These are phyloP conservation scores for Chalaropsis thielavioides DNA, from an alignment of 2,329 filamentous ascomycete species.

Conservation along the genomic window DNA sequence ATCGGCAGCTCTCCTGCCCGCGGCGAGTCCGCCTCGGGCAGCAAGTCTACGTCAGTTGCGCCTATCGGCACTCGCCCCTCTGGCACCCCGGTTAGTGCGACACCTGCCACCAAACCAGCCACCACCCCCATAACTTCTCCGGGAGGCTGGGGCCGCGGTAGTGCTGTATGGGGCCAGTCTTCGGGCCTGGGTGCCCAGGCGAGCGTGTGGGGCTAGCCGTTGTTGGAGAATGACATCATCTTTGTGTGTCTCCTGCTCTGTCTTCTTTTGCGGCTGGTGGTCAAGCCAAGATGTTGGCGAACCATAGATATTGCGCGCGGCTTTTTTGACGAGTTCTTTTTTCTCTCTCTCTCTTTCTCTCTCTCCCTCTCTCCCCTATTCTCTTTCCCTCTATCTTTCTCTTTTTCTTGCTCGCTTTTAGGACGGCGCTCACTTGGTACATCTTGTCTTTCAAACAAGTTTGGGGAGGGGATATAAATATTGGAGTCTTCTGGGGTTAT, in stretches of 20 bases:
- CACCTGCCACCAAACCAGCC: conserved; percentile 54
- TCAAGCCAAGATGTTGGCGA: no score
- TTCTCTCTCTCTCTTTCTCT: neutral
- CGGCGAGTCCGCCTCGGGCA: conserved; percentile 40
- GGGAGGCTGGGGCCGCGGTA: conserved; percentile 64
- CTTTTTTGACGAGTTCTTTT: neutral
- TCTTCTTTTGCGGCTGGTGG: no score
- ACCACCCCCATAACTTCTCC: conserved; percentile 90
- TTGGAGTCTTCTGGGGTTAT: conserved; percentile 5
- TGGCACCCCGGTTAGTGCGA: conserved; percentile 35
- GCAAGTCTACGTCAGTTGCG: conserved; percentile 54
- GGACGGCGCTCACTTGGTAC: conserved; percentile 10
- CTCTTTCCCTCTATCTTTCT: conserved; percentile 7
- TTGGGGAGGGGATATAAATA: conserved; percentile 6
- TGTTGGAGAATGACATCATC: neutral
- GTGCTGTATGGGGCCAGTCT: conserved; percentile 73
- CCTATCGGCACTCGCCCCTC: conserved; percentile 85
- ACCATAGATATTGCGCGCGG: no score
- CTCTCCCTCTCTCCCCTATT: neutral
- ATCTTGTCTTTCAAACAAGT: conserved; percentile 1
- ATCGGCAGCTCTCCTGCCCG: conserved; percentile 65
- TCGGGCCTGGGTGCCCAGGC: conserved; percentile 73
- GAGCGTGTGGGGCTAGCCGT: conserved; percentile 73
- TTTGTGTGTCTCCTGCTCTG: no score
- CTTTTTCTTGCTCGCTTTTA: conserved; percentile 8